These are phyloP conservation scores for Calocybe indica DNA, from an alignment of 768 basidiomycete species.

Conservation along the genomic window DNA sequence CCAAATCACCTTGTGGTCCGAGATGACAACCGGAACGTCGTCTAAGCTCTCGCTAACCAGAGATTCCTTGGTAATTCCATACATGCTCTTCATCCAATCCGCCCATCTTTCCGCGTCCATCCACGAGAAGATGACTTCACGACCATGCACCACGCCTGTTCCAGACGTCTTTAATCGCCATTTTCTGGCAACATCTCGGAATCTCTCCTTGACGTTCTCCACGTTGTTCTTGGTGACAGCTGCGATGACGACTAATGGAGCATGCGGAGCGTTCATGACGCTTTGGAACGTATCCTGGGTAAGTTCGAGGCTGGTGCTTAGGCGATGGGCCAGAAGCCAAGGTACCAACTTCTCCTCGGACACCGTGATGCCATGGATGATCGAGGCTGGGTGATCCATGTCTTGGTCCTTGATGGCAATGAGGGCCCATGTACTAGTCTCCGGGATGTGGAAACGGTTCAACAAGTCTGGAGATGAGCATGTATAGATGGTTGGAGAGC, in stretches of 20 bases:
- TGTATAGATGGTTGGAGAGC: slow-evolving; percentile 39
- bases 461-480: slow-evolving; percentile 32
- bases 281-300: slow-evolving; percentile 74
- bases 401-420: slow-evolving; percentile 65
- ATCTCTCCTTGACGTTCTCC: slow-evolving; percentile 36
- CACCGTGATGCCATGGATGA: slow-evolving; percentile 27
- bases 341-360: slow-evolving; percentile 24
- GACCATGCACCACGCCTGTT: slow-evolving; percentile 31
- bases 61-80: slow-evolving; percentile 46
- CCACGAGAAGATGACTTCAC: slow-evolving; percentile 79
- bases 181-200: slow-evolving; percentile 47
- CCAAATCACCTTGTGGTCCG: slow-evolving; percentile 67
- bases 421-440: slow-evolving; percentile 49
- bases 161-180: slow-evolving; percentile 50
- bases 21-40: slow-evolving; percentile 56
- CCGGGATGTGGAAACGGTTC: slow-evolving; percentile 29
- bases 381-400: slow-evolving; percentile 34
- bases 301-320: slow-evolving; percentile 72
- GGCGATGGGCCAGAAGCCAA: slow-evolving; percentile 67
- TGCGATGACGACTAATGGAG: slow-evolving; percentile 75
- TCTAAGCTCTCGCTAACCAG: slow-evolving; percentile 22
- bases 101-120: slow-evolving; percentile 85
- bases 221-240: slow-evolving; percentile 33
- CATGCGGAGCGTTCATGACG: slow-evolving; percentile 77
- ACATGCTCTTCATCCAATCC: slow-evolving; percentile 90